phyloP scores from a whole-genome alignment of 2,329 filamentous ascomycete genomes.

The Diaporthe longicolla region DNA sequence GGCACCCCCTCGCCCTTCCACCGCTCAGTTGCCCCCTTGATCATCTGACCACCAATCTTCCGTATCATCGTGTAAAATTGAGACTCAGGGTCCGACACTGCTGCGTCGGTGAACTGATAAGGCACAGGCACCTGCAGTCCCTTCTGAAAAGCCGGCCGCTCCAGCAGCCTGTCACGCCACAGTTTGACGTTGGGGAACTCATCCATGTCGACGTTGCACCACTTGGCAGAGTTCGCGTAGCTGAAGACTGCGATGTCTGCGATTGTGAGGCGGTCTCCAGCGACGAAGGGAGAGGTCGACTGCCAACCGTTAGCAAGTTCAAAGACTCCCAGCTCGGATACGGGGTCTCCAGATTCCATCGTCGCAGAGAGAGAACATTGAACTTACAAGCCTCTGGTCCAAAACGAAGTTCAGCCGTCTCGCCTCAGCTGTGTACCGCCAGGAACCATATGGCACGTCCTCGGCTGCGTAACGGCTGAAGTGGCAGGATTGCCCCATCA shows the following conservation, averaged over 20 bases:
- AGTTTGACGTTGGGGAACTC: slow-evolving; percentile 45
- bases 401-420: slow-evolving; percentile 45
- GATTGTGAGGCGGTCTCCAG: slow-evolving; percentile 45
- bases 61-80: slow-evolving; percentile 10
- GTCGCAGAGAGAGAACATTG: too few species aligned
- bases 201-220: slow-evolving; percentile 45
- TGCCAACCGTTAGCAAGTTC: not conserved
- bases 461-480: slow-evolving; percentile 46
- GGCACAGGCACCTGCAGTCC: slow-evolving; percentile 44
- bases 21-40: not conserved
- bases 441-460: slow-evolving; percentile 42
- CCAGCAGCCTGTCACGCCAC: slow-evolving; percentile 45
- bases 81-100: not conserved
- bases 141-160: slow-evolving; percentile 45
- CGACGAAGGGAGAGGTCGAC: slow-evolving; percentile 42
- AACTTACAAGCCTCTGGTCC: slow-evolving; percentile 45
- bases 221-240: slow-evolving; percentile 45
- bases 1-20: slow-evolving; percentile 5
- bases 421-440: slow-evolving; percentile 44
- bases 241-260: slow-evolving; percentile 47
- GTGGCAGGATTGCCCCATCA: slow-evolving; percentile 45
- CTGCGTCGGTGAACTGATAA: slow-evolving; percentile 40
- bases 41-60: slow-evolving; percentile 14
- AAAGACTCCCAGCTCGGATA: too few species aligned
- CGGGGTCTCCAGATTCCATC: too few species aligned